Base-by-base conservation (phyloP, 352 stramenopile genomes). In the Phytophthora ohioensis region DNA sequence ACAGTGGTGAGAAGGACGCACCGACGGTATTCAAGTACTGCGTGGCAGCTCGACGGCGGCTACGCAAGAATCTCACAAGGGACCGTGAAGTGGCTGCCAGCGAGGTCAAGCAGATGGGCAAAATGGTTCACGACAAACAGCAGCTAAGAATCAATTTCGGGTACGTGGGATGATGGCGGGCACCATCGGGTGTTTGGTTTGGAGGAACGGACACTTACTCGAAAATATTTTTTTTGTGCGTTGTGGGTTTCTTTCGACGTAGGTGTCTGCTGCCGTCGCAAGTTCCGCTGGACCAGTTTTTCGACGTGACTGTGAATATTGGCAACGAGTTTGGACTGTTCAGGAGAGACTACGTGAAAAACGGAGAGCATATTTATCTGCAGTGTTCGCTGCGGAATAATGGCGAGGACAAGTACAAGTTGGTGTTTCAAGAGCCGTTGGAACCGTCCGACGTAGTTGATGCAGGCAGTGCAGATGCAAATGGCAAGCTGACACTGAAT, bases 301-400 rank as follows among this genome's bases (percentile, higher is more conserved):
- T 93, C 51, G 75, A 93, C 31, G 73, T 95, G 35, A 64, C 69
- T 41, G 78, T 92, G n/a, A 91, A 91, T 43, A 87, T 93, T 45
- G 87, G 84, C 45, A 95, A 95, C 64, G 87, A 95, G 58, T 95
- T 95, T 49, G 87, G 87, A 1, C 82, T 95, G 10, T 93, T 93
- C 43, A 84, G 83, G 27, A 80, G 87, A 5, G 79, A 85, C 36
- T 84, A 83, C 39, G 41, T 92, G 1, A 65, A 65, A 31, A 57
- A 70, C 4, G 75, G 71, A 32, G 79, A 91, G 41, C 57, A 52
- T 10, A 80, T 92, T 47, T 73, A 80, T 53, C 61, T 92, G 5
- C 77, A 89, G 27, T 87, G 75, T 63, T 71, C 62, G 15, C 71
- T 91, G 32, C 81, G 80, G 1, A 80, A 79, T 58, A 80, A 83